Conservation (phyloP, 805 yeast species). For the Saccharomycopsis olivae region DNA sequence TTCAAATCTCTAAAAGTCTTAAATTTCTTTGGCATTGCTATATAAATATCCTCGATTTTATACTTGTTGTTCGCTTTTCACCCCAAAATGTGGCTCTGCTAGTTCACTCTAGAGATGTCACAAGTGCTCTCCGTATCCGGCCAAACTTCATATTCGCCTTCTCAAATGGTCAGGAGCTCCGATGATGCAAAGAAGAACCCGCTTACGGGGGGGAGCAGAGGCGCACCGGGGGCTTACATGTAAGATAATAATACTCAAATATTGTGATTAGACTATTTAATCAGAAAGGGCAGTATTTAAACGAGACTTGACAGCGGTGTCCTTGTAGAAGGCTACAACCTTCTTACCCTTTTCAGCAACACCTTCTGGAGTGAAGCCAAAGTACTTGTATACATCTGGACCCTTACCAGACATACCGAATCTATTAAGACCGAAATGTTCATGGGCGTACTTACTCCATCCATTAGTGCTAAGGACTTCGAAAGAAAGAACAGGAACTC, state of each 20-base stretch:
- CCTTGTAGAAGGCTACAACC: constrained; percentile 77
- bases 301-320: constrained; percentile 61
- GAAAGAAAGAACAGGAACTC: constrained; percentile 83
- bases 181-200: too few species aligned
- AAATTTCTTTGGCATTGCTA: not conserved
- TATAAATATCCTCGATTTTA: not conserved
- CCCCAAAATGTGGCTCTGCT: too few species aligned
- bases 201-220: too few species aligned
- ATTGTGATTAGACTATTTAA: too few species aligned
- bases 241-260: not conserved
- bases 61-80: not conserved
- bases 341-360: constrained; percentile 76
- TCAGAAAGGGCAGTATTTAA: constrained; percentile 33
- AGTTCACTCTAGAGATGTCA: too few species aligned
- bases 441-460: constrained; percentile 93
- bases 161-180: too few species aligned
- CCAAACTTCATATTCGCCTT: too few species aligned
- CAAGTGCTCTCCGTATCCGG: too few species aligned
- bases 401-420: constrained; percentile 97
- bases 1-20: constrained; percentile 14
- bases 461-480: constrained; percentile 89
- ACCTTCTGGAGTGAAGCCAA: constrained; percentile 90
- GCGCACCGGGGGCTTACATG: too few species aligned
- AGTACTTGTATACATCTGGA: constrained; percentile 66
- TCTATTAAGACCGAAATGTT: constrained; percentile 89